phyloP scores from a whole-genome alignment of 2,329 filamentous ascomycete species.

The Cytospora mali region DNA sequence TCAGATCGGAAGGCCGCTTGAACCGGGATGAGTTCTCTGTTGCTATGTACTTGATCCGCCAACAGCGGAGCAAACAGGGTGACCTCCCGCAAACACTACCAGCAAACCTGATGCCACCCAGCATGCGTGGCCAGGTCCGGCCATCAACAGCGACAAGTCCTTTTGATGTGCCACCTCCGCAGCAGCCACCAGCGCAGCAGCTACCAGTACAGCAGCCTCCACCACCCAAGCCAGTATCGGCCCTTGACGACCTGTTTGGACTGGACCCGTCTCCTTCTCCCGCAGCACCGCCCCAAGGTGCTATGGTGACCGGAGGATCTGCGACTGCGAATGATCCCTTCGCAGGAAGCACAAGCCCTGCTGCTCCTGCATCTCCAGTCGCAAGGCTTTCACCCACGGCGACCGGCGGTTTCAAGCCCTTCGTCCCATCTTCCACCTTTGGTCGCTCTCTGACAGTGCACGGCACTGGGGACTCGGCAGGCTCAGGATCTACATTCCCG shows the following conservation, averaged over 20 bases:
- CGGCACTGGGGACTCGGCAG: constrained; percentile 65
- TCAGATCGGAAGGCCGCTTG: constrained; percentile 84
- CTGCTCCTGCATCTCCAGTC: constrained; percentile 54
- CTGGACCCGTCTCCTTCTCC: constrained; percentile 69
- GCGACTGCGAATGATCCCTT: constrained; percentile 61
- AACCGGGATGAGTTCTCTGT: constrained; percentile 92
- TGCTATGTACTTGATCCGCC: constrained; percentile 94
- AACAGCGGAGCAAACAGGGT: constrained; percentile 76
- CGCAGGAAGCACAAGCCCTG: constrained; percentile 49
- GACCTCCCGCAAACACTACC: constrained; percentile 77
- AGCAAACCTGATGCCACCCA: constrained; percentile 80
- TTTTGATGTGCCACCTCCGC: constrained; percentile 51
- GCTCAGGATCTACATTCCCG: constrained; percentile 47
- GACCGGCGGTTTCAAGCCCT: constrained; percentile 74
- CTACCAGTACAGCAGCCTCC: constrained; percentile 42
- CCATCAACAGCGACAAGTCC: constrained; percentile 51
- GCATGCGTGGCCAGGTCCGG: constrained; percentile 68
- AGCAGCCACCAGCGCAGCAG: constrained; percentile 32
- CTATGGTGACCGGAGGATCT: constrained; percentile 76
- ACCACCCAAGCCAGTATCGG: constrained; percentile 57
- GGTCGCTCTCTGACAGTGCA: constrained; percentile 80
- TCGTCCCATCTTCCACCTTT: constrained; percentile 89
- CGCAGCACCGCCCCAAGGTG: constrained; percentile 56
- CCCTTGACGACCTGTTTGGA: constrained; percentile 91
- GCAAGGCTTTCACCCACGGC: constrained; percentile 51